Evolutionary conservation across 2,329 filamentous ascomycete genomes (phyloP), one percentile per base, ranked within the genome.

Genomic region (Verticillium isaacii): DNA sequence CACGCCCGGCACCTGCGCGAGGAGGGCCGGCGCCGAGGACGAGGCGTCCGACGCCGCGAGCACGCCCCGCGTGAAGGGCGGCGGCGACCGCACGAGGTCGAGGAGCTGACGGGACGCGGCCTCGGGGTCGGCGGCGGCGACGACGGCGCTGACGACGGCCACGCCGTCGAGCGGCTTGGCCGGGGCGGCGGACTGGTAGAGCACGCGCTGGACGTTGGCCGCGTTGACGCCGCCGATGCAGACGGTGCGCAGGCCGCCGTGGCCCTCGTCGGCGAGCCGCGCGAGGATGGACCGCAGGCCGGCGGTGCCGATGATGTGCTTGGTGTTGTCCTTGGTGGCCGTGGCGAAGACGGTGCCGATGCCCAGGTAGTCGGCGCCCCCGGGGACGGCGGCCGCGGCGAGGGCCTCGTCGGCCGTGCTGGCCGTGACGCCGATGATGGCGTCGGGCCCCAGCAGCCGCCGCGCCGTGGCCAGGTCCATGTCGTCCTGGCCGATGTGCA

Each of bases 401-500:
- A 88, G 74, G 4, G 92, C 91, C 77, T 98, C 91, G 7, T 88
- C 83, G 25, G 86, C 73, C 5, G 85, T 90, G 62, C 88, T 90
- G n/a, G 91, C 91, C 7, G 91, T 96, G 37, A 96, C 90, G 25
- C 95, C 94, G 64, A 98, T 93, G 69, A 97, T 94, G 59, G 91
- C 89, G 66, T 88, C 80, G 1, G 85, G 77, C 0, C 93, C 93
- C 0, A 98, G 83, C 2, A 97, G 75, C 25, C 77, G 81, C 62
- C 91, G 89, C 2, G 93, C 93, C 45, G 83, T 82, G 9, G 76
- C 70, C 32, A 91, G 73, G 63, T 86, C 87, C 81, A 97, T 89
- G 74, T 98, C 94, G 82, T 97, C 93, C 78, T 98, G 94, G 7
- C 95, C 95, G 58, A 98, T 85, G 74, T 98, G 95, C 9, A 97